Conservation (phyloP, 1,139 yeast species). For the Pichia sp. region DNA sequence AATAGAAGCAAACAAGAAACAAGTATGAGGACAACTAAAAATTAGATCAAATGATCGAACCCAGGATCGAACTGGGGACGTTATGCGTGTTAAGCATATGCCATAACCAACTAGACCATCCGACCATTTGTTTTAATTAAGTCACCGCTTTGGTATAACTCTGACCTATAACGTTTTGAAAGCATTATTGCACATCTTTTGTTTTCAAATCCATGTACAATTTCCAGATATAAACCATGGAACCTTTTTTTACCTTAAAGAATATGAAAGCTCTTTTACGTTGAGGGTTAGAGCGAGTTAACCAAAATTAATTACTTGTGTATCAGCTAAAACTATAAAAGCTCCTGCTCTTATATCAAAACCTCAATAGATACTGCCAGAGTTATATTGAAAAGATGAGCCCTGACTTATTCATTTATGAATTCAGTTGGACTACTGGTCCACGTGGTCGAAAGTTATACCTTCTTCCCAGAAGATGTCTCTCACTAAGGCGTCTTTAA, state of each 20-base stretch:
- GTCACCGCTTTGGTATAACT: too few species aligned
- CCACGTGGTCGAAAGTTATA: neutral
- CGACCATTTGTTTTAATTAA: slow-evolving; percentile 24
- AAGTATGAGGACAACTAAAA: too few species aligned
- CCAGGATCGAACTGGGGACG: slow-evolving; percentile 99
- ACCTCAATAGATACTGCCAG: neutral
- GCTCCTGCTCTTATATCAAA: neutral
- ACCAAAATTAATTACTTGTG: neutral
- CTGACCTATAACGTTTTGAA: too few species aligned
- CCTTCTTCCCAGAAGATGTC: neutral
- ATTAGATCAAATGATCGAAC: slow-evolving; percentile 91
- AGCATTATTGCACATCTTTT: too few species aligned
- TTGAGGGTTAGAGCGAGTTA: neutral
- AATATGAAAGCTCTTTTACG: neutral
- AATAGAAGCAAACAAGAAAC: neutral
- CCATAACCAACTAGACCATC: slow-evolving; percentile 99
- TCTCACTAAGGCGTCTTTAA: neutral
- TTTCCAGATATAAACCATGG: too few species aligned
- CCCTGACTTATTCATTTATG: neutral
- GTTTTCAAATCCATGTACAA: too few species aligned
- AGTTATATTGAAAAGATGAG: neutral
- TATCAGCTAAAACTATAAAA: too few species aligned
- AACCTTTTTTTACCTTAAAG: neutral
- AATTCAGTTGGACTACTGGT: neutral
- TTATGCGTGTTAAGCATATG: slow-evolving; percentile 99